phyloP scores from a whole-genome alignment of 164 flowering plant species.

The Saururus chinensis region DNA sequence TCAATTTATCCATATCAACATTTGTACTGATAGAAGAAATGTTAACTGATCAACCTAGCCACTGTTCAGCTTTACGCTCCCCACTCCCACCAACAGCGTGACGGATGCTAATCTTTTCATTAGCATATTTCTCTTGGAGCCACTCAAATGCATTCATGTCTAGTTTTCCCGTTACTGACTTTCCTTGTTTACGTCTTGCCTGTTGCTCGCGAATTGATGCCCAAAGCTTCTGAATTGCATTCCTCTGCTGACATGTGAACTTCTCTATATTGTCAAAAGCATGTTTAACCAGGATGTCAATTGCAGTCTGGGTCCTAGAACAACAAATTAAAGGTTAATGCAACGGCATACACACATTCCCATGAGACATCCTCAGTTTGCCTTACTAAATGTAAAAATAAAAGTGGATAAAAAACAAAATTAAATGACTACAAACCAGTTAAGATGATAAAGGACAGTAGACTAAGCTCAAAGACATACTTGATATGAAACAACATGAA shows the following conservation, averaged over 20 bases:
- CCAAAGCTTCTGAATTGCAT: constrained; percentile 83
- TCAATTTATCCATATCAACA: too few species aligned
- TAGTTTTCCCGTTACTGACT: constrained; percentile 83
- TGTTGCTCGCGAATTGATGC: constrained; percentile 76
- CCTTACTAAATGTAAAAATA: not conserved
- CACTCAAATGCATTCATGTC: constrained; percentile 85
- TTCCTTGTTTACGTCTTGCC: constrained; percentile 75
- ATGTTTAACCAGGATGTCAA: constrained; percentile 83
- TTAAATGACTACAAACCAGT: not conserved
- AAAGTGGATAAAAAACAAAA: not conserved
- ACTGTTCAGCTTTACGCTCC: constrained; percentile 56
- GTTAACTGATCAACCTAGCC: constrained; percentile 57
- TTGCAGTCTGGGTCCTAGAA: constrained; percentile 87
- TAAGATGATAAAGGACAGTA: not conserved
- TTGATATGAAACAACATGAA: too few species aligned
- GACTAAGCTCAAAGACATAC: too few species aligned
- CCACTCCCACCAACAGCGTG: constrained; percentile 78
- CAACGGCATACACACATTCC: too few species aligned
- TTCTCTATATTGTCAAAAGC: constrained; percentile 73
- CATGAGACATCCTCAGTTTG: too few species aligned
- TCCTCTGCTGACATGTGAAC: constrained; percentile 72
- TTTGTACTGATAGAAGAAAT: too few species aligned
- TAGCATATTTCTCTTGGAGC: constrained; percentile 78
- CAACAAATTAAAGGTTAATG: not conserved
- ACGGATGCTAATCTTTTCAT: constrained; percentile 84